Conservation (phyloP, 2,329 filamentous ascomycete species). For the Colletotrichum truncatum region DNA sequence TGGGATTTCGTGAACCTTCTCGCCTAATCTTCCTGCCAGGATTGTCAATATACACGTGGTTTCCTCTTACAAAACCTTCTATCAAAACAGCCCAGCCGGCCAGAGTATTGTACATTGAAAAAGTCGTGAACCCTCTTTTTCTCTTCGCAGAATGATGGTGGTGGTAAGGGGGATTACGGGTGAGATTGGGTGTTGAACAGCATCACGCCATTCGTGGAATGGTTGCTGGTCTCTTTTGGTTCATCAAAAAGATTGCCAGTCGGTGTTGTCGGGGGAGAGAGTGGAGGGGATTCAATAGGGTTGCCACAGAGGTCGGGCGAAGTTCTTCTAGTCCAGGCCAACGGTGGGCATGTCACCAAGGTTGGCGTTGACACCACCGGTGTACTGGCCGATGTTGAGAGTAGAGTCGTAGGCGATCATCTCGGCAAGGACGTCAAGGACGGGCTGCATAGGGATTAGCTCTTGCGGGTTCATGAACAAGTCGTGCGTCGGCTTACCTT, state of each 20-base stretch:
- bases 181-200: not conserved
- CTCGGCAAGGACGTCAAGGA: conserved; percentile 94
- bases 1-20: conserved; percentile 14
- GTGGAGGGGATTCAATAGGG: conserved; percentile 15
- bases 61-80: conserved; percentile 50
- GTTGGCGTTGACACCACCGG: conserved; percentile 44
- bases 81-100: conserved; percentile 46
- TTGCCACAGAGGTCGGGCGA: not conserved
- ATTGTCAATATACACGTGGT: conserved; percentile 30
- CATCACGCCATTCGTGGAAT: conserved; percentile 6
- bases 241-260: too few relatives aligned
- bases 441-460: conserved; percentile 67
- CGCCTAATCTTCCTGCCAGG: conserved; percentile 24
- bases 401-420: conserved; percentile 94
- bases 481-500: conserved; percentile 70
- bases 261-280: conserved; percentile 1
- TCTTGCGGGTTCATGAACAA: not conserved
- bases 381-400: conserved; percentile 65
- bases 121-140: conserved; percentile 27
- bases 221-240: too few relatives aligned
- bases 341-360: conserved; percentile 59
- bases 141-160: conserved; percentile 15
- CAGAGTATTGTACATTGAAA: conserved; percentile 51
- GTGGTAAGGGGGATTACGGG: conserved; percentile 12
- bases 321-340: conserved; percentile 60